phyloP scores from a whole-genome alignment of 1,284 basidiomycete genomes.

The Leccinum pallidistipes region DNA sequence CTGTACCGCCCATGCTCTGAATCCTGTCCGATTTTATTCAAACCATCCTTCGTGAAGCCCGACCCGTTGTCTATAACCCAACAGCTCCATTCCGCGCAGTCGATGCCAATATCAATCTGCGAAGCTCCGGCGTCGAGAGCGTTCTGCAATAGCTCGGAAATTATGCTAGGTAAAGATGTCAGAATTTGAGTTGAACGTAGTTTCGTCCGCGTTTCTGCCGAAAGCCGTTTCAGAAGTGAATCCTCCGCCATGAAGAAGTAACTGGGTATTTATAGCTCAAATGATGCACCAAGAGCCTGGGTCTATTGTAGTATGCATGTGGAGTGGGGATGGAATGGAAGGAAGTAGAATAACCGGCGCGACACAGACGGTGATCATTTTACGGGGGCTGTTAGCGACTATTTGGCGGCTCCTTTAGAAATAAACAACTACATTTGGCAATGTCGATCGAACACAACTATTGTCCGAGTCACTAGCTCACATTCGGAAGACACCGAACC shows the following conservation, averaged over 20 bases:
- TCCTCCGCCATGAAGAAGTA: slow-evolving; percentile 21
- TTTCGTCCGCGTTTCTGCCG: slow-evolving; percentile 55
- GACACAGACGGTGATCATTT: background rate
- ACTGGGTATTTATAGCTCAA: background rate
- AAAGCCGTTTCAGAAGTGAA: slow-evolving; percentile 39
- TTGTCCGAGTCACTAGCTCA: slow-evolving; percentile 37
- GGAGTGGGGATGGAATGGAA: background rate
- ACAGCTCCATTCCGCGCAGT: slow-evolving; percentile 72
- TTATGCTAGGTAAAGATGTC: slow-evolving; percentile 74
- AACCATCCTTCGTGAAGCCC: slow-evolving; percentile 65
- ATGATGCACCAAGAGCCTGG: background rate
- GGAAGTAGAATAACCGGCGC: background rate
- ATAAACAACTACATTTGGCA: slow-evolving; percentile 32
- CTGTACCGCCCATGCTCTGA: slow-evolving; percentile 63
- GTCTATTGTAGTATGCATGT: background rate
- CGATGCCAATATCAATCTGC: slow-evolving; percentile 62
- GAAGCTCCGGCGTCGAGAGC: slow-evolving; percentile 69
- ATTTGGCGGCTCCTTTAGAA: slow-evolving; percentile 24
- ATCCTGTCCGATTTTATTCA: slow-evolving; percentile 54
- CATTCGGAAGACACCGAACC: slow-evolving; percentile 92
- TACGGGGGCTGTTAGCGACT: slow-evolving; percentile 5
- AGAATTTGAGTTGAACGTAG: slow-evolving; percentile 83
- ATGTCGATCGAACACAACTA: slow-evolving; percentile 19
- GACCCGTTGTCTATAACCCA: slow-evolving; percentile 83
- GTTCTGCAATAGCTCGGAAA: slow-evolving; percentile 86